Evolutionary conservation across 768 basidiomycete genomes (phyloP), one percentile per base, ranked within the genome.

Genomic region (Xerocomellus dryophilus): DNA sequence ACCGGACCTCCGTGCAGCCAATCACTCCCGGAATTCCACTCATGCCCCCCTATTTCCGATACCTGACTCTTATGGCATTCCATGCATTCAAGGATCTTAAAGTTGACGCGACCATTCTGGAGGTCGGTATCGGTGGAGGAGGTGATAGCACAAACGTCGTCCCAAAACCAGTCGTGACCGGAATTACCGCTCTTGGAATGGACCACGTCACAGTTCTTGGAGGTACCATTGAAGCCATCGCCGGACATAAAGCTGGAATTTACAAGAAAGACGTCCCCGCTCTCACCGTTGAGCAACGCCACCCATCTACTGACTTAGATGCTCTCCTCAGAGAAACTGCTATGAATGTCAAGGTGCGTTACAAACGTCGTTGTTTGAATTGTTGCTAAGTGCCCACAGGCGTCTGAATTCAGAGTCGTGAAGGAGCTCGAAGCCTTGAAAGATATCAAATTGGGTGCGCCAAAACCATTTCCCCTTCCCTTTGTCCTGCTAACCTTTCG

Each of bases 101-200:
- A 68, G 83, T 98, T 6, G 85, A 95, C 59, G 93, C 92, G 4
- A 93, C 95, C 1, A 81, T 99, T 50, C 78, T 99, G 21, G 97
- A 99, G 77, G 97, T 98, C 35, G 97, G 97, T 9, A 87, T 99
- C 18, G 97, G 97, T 20, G 97, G 97, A 10, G 79, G 81, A 20
- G 91, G 91, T 65, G 97, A 99, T 66, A 93, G 93, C 62, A 99
- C 97, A 25, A 99, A 99, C 61, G 84, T 96, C 56, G 92, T 98
- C 11, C 94, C 93, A 0, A 81, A 80, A 52, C 97, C 97, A 0
- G 66, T 94, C n/a, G 88, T 88, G 23, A 90, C 95, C 7, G 97
- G 94, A 7, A 78, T 98, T 21, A 90, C 95, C 9, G 81, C 92
- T 4, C 78, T 99, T 12, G 97, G 97, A 1, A 81, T 98, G 59